Base-by-base conservation (phyloP, 805 yeast species). In the Saturnispora sanitii region DNA sequence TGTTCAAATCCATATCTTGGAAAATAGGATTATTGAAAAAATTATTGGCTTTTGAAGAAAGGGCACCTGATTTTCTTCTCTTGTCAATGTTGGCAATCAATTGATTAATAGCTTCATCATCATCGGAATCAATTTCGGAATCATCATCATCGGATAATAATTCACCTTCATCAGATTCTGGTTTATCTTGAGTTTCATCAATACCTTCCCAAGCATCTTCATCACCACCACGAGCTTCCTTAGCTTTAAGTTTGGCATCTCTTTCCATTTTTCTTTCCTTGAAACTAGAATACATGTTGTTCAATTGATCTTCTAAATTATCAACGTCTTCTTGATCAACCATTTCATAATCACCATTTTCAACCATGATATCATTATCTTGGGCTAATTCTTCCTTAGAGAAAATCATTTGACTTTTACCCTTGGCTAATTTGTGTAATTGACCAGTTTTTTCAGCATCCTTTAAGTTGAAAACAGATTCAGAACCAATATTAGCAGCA, bases 371-470 rank as follows among this genome's bases (percentile, higher is more conserved):
- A 33, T 73, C 73, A 37, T 62, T 79, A 43, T 74, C 62, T 47
- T 71, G 29, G 18, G 40, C 28, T 7, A 37, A 37, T 23, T 32
- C 40, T 41, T 77, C 84, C 39, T 75, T 76, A 34, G 66, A 63
- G 50, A 81, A 79, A 19, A 82, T 62, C 71, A 77, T 69, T 27
- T 70, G 56, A 62, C 76, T 77, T 55, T 81, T 82, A 62, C 96
- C 96, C 52, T 73, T 77, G 11, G 82, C 77, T 38, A 88, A 64
- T 27, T 80, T 77, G 40, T 75, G 74, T 42, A 86, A 61, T 48
- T 82, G 75, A 34, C 96, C 97, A 3, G 95, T 79, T 60, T 82
- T 82, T 59, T 84, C 84, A 3, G 96, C 96, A n/a, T 73, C 64
- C 54, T 77, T 81, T 57, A 92, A 69, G 55, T 80, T 85, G 66